Conservation (phyloP, 2,329 filamentous ascomycete species). For the Zymoseptoria tritici region DNA sequence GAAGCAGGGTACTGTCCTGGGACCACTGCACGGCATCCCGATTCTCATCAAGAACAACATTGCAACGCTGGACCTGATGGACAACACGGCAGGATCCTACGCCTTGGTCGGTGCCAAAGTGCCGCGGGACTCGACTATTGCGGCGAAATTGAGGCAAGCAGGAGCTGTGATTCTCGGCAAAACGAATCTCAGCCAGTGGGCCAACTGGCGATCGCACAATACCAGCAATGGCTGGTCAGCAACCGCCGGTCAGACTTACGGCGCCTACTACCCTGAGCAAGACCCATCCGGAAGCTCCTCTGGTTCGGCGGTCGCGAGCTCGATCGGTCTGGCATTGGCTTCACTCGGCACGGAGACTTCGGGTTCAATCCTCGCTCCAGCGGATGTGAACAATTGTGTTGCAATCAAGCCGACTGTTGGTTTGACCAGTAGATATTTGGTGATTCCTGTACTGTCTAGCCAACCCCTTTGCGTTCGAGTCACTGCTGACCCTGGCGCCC, state of each 20-base stretch:
- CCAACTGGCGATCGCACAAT: conserved; percentile 53
- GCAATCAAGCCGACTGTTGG: conserved; percentile 63
- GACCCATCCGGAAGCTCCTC: conserved; percentile 56
- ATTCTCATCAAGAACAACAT: conserved; percentile 63
- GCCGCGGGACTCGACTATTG: conserved; percentile 51
- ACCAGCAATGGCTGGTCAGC: conserved; percentile 58
- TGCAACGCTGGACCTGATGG: conserved; percentile 54
- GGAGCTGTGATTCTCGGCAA: conserved; percentile 62
- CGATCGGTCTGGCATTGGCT: conserved; percentile 53
- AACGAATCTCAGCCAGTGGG: conserved; percentile 58
- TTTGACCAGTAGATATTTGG: conserved; percentile 53
- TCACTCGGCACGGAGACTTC: conserved; percentile 56
- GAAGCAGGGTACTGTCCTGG: conserved; percentile 38
- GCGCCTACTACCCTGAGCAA: conserved; percentile 54
- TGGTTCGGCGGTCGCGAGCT: conserved; percentile 54
- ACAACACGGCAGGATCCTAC: conserved; percentile 58
- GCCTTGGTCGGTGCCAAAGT: conserved; percentile 54
- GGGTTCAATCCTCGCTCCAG: conserved; percentile 56
- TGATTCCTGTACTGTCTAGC: conserved; percentile 54
- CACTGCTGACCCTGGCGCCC: conserved; percentile 22
- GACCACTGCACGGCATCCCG: conserved; percentile 57
- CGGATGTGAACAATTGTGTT: conserved; percentile 52
- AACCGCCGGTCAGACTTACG: conserved; percentile 54
- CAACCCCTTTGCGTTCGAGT: conserved; percentile 54
- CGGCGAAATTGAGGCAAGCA: conserved; percentile 51